Conservation (phyloP, 192 early-diverging fungal species). For the Chytriomyces hyalinus region DNA sequence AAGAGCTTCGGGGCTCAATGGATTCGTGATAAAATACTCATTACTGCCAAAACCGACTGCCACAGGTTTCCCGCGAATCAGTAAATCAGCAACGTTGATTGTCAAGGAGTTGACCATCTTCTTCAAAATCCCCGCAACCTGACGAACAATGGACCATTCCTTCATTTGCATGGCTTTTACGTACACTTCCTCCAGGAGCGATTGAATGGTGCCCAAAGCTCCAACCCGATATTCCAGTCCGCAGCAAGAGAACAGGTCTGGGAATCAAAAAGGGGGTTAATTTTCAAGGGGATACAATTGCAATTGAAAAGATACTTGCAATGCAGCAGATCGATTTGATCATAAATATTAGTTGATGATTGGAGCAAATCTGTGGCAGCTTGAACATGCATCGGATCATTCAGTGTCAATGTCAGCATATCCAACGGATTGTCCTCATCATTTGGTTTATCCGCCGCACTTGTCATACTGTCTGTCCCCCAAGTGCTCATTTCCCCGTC, state of each 20-base stretch:
- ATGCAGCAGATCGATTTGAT: constrained; percentile 82
- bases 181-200: constrained; percentile 84
- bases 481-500: background rate
- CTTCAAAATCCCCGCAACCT: constrained; percentile 73
- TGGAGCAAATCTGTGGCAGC: constrained; percentile 68
- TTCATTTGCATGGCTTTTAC: constrained; percentile 73
- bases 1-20: constrained; percentile 71
- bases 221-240: constrained; percentile 57
- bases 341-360: constrained; percentile 74
- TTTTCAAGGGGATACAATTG: too few relatives aligned
- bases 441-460: too few relatives aligned
- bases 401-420: constrained; percentile 66
- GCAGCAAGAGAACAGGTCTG: constrained; percentile 68
- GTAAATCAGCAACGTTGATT: constrained; percentile 78
- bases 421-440: background rate
- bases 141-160: constrained; percentile 81
- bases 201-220: constrained; percentile 59
- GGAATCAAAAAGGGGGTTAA: too few relatives aligned
- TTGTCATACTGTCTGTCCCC: background rate
- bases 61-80: constrained; percentile 77
- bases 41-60: constrained; percentile 73
- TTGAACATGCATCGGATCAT: constrained; percentile 64
- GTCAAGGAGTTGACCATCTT: constrained; percentile 80
- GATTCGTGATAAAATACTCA: constrained; percentile 74
- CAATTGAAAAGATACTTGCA: background rate